These are phyloP conservation scores for Fusarium tricinctum DNA, from an alignment of 2,329 filamentous ascomycete species.

Conservation along the genomic window DNA sequence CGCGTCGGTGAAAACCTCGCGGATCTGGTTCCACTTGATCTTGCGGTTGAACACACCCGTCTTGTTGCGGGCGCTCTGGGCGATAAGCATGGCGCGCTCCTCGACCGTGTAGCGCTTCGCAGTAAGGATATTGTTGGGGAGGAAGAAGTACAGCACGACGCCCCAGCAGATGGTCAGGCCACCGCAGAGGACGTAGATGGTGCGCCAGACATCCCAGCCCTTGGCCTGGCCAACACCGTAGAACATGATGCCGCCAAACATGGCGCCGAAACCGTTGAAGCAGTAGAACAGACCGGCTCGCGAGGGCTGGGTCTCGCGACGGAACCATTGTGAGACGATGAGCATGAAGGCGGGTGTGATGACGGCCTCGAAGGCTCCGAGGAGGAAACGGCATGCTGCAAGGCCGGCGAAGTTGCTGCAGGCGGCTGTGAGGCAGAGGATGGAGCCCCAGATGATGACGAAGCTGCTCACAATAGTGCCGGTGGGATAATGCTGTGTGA, in stretches of 20 bases:
- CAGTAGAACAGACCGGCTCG: constrained; percentile 58
- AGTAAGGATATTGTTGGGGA: constrained; percentile 64
- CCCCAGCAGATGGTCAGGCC: constrained; percentile 64
- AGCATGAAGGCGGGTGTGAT: constrained; percentile 67
- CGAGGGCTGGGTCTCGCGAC: constrained; percentile 61
- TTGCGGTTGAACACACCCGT: constrained; percentile 63
- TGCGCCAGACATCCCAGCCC: constrained; percentile 62
- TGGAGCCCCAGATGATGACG: constrained; percentile 55
- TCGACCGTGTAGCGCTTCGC: constrained; percentile 46
- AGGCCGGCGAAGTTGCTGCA: constrained; percentile 60
- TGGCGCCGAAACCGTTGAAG: constrained; percentile 62
- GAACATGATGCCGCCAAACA: constrained; percentile 62
- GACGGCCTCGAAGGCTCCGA: constrained; percentile 63
- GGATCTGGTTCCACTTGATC: constrained; percentile 65
- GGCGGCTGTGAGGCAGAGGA: constrained; percentile 62
- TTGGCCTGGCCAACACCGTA: constrained; percentile 68
- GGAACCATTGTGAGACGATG: constrained; percentile 66
- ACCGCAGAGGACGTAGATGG: constrained; percentile 68
- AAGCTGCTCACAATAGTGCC: constrained; percentile 54
- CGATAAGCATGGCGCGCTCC: constrained; percentile 65
- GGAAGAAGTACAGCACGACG: constrained; percentile 58
- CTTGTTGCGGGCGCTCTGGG: constrained; percentile 68
- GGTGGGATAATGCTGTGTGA: constrained; percentile 54
- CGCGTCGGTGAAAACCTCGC: constrained; percentile 63
- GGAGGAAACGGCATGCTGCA: constrained; percentile 61